Evolutionary conservation across 169 alveolate genomes (phyloP), one percentile per base, ranked within the genome.

Genomic region (Amoebophrya sp.): DNA sequence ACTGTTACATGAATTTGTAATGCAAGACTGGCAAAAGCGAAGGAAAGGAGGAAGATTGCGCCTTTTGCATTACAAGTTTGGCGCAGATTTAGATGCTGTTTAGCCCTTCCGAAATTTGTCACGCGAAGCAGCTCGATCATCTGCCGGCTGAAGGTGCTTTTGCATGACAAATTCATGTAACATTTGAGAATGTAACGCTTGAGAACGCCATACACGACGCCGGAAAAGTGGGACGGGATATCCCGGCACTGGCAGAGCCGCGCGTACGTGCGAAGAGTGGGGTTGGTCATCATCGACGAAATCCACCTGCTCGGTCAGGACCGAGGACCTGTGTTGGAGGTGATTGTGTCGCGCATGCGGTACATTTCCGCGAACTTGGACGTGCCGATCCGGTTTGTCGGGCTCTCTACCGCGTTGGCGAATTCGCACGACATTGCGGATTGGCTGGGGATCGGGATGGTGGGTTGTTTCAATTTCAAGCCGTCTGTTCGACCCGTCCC

Each of bases 141-240:
- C n/a, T n/a, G n/a, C n/a, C n/a, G n/a, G n/a, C n/a, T n/a, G n/a
- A n/a, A n/a, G n/a, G n/a, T n/a, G n/a, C n/a, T n/a, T n/a, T n/a
- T n/a, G n/a, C n/a, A n/a, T n/a, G n/a, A n/a, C n/a, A n/a, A n/a
- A n/a, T n/a, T n/a, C n/a, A n/a, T n/a, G n/a, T n/a, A n/a, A n/a
- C n/a, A n/a, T n/a, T n/a, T n/a, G n/a, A n/a, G n/a, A n/a, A n/a
- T n/a, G n/a, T n/a, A n/a, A n/a, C n/a, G n/a, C n/a, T n/a, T n/a
- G n/a, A n/a, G n/a, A n/a, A n/a, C n/a, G n/a, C n/a, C n/a, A n/a
- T n/a, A n/a, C n/a, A 88, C 99, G 32, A 99, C 99, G 2, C 99
- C 99, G 3, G 99, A 99, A 95, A 99, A 99, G 95, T 99, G 99
- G 99, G 99, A 99, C 93, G 99, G 99, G 83, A 97, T 99, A 40